These are phyloP conservation scores for Phanerochaete carnosa DNA, from an alignment of 768 basidiomycete species.

Conservation along the genomic window DNA sequence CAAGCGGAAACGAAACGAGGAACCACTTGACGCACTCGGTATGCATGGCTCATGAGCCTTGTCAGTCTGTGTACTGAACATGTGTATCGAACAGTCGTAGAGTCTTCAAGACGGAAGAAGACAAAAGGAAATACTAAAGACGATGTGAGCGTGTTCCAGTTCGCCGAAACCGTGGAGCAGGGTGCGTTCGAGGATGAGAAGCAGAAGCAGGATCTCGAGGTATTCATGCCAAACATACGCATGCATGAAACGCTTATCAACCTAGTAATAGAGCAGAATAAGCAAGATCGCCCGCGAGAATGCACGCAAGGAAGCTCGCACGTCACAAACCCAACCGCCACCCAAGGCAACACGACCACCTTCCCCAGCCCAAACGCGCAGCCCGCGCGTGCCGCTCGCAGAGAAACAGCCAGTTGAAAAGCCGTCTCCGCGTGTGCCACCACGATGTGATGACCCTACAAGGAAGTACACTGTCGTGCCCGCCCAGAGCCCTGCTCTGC, in stretches of 20 bases:
- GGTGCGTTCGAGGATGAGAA: conserved; percentile 63
- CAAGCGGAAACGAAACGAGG: conserved; percentile 80
- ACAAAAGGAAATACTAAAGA: conserved; percentile 32
- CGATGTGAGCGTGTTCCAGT: conserved; percentile 66
- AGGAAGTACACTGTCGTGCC: conserved; percentile 22
- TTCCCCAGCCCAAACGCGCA: background rate
- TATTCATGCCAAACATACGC: conserved; percentile 24
- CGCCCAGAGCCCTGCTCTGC: background rate
- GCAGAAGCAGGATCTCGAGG: conserved; percentile 60
- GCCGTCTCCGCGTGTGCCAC: background rate
- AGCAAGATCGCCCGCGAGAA: conserved; percentile 11
- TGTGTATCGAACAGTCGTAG: conserved; percentile 45
- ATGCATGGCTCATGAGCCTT: background rate
- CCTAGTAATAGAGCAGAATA: background rate
- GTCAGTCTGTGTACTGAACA: conserved; percentile 11
- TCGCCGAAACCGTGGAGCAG: conserved; percentile 74
- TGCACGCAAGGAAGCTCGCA: background rate
- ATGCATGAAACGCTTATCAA: background rate
- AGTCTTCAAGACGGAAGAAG: conserved; percentile 63
- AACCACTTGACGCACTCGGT: conserved; percentile 81
- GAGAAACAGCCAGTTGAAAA: background rate
- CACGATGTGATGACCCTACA: conserved; percentile 9
- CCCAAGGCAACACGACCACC: background rate
- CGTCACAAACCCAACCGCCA: background rate
- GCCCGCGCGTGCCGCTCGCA: background rate